Evolutionary conservation across 257 asterid species (phyloP), one percentile per base, ranked within the genome.

Genomic region (Cinchona pubescens): DNA sequence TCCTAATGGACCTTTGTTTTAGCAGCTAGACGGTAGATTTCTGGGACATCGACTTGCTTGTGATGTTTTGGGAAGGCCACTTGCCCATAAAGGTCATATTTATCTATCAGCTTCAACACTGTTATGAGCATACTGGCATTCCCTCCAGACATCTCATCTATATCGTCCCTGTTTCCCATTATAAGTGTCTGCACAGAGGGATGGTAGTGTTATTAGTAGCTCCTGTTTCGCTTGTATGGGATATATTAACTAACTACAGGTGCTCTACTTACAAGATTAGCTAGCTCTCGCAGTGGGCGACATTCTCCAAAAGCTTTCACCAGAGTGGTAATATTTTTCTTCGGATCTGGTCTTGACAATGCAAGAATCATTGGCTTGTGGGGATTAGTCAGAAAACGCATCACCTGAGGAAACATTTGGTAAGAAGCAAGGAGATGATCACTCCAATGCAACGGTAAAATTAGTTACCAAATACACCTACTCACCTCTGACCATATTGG

Each of bases 351-450:
- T 73, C 97, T 86, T 76, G 97, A 92, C 55, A 92, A 76, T 42
- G 97, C 96, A 34, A 90, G 87, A 82, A 92, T 90, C 90, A 92
- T 92, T 56, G 97, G 97, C 85, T 92, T 92, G 89, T 92, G 97
- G 0, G 97, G 97, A 79, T 92, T 92, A 40, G 90, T 84, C 78
- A 92, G 76, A 79, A 92, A 92, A 40, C 93, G 90, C 97, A 92
- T 88, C 73, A 92, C 87, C 96, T 92, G 79, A 59, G 25, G 69
- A 67, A 67, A 79, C 46, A 43, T 30, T 67, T 72, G 30, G 15
- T 14, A 65, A 53, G 61, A 63, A 45, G 46, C 37, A 55, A 73
- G 14, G 32, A 42, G 56, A 16, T 53, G 56, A 16, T 53, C 42
- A 19, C 12, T 16, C 59, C 30, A 23, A 8, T 11, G 5, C 19